Evolutionary conservation across 2,329 filamentous ascomycete species (phyloP).

Genomic region (Microdochium bolleyi): DNA sequence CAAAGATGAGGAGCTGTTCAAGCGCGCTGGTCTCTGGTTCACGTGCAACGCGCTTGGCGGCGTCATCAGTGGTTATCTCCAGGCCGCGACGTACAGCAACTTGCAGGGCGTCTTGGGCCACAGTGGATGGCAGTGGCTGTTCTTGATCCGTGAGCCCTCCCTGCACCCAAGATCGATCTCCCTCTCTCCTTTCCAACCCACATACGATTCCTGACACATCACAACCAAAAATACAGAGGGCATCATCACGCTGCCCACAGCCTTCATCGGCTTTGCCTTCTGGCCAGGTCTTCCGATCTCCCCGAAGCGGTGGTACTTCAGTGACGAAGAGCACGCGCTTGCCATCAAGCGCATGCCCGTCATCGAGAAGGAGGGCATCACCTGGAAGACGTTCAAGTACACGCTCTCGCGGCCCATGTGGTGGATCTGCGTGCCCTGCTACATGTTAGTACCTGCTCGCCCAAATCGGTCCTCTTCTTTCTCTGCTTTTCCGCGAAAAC

Average conservation of each 20-base stretch:
- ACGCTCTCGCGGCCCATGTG: slow-evolving; percentile 11
- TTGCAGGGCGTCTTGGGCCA: slow-evolving; percentile 9
- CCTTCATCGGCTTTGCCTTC: slow-evolving; percentile 10
- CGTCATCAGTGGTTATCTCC: slow-evolving; percentile 23
- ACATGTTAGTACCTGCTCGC: slow-evolving; percentile 28
- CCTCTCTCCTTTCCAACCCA: too few species aligned
- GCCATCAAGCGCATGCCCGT: slow-evolving; percentile 16
- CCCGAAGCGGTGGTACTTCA: slow-evolving; percentile 18
- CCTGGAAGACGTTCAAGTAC: slow-evolving; percentile 13
- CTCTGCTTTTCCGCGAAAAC: too few species aligned
- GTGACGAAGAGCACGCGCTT: slow-evolving; percentile 14
- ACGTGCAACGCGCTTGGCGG: slow-evolving; percentile 17
- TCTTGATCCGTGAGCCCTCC: slow-evolving; percentile 1
- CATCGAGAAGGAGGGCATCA: slow-evolving; percentile 11
- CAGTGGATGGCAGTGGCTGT: slow-evolving; percentile 1
- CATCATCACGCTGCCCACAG: slow-evolving; percentile 2
- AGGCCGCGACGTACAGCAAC: slow-evolving; percentile 13
- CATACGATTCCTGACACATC: too few species aligned
- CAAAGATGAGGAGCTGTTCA: slow-evolving; percentile 16
- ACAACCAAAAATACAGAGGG: neutral
- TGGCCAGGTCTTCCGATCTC: slow-evolving; percentile 21
- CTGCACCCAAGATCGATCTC: too few species aligned
- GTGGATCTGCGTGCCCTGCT: slow-evolving; percentile 12
- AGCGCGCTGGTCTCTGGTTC: slow-evolving; percentile 18
- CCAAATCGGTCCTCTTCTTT: too few species aligned